These are phyloP conservation scores for Senecio squalidus DNA, from an alignment of 140 eudicot species.

Conservation along the genomic window DNA sequence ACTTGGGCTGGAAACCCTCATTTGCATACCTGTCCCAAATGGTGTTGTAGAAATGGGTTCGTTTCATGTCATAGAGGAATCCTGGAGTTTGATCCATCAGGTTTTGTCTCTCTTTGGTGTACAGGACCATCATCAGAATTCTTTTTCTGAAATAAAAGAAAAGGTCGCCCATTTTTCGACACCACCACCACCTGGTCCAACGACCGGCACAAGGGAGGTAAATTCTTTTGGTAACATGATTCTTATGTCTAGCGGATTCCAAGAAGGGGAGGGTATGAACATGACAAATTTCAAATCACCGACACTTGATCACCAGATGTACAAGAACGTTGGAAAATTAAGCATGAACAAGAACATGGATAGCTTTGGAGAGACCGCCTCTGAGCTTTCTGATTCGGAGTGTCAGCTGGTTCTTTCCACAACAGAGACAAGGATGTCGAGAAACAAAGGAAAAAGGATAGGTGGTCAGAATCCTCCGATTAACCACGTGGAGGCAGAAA, in stretches of 20 bases:
- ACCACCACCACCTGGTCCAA: too few relatives aligned
- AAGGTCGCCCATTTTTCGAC: too few relatives aligned
- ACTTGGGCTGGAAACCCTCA: constrained; percentile 65
- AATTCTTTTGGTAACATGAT: constrained; percentile 21
- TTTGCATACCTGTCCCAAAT: constrained; percentile 42
- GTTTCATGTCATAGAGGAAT: constrained; percentile 28
- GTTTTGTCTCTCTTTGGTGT: constrained; percentile 36
- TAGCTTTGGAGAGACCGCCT: constrained; percentile 4
- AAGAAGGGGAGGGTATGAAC: constrained; percentile 1
- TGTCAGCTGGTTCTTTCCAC: constrained; percentile 24
- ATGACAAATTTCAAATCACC: constrained; percentile 7
- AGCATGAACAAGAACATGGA: neutral
- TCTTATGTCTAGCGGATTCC: constrained; percentile 12
- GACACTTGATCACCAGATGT: constrained; percentile 6
- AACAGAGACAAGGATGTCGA: constrained; percentile 8
- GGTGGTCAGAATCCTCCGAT: constrained; percentile 11
- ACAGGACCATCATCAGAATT: neutral
- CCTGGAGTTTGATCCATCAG: constrained; percentile 39
- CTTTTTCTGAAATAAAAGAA: too few relatives aligned
- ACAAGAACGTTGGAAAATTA: neutral
- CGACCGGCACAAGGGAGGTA: too few relatives aligned
- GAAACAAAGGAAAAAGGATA: constrained; percentile 34
- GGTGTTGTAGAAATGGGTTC: constrained; percentile 88
- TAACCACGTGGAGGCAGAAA: constrained; percentile 51
- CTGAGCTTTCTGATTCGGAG: constrained; percentile 45